Percentiles rank a stretch among this genome's conserved stretches.
These are phyloP conservation scores for Breynia disticha DNA, from an alignment of 441 rosid genomes.

Conservation along the genomic window DNA sequence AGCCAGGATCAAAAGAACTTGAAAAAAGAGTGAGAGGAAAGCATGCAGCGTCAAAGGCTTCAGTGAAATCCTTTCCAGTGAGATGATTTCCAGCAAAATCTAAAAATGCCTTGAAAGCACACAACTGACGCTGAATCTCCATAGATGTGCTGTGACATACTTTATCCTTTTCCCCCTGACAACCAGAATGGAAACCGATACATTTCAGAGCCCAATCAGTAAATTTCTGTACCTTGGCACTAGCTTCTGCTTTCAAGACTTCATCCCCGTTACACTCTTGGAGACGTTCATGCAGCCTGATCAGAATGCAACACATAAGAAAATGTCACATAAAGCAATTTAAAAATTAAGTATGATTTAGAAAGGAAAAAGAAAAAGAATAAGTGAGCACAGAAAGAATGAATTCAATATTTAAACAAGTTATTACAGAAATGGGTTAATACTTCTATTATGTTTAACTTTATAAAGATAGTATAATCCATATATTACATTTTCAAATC, in stretches of 20 bases:
- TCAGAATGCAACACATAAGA: slow-evolving; percentile 16
- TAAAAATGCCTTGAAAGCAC: slow-evolving; percentile 89
- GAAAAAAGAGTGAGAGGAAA: slow-evolving; percentile 93
- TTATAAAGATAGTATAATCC: no score
- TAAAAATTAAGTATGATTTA: no score
- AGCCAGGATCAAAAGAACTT: slow-evolving; percentile 84
- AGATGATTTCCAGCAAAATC: slow-evolving; percentile 84
- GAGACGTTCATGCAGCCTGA: slow-evolving; percentile 88
- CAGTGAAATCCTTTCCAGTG: slow-evolving; percentile 88
- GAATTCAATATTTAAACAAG: no score
- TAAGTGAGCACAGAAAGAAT: not conserved
- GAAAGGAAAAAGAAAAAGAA: not conserved
- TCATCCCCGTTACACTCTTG: slow-evolving; percentile 89
- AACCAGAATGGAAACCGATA: slow-evolving; percentile 85
- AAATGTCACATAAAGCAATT: no score
- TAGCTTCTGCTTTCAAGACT: slow-evolving; percentile 84
- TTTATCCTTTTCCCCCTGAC: slow-evolving; percentile 56
- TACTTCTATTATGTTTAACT: no score
- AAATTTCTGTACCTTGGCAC: slow-evolving; percentile 85
- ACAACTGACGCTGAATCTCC: slow-evolving; percentile 76
- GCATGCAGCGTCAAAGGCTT: slow-evolving; percentile 95
- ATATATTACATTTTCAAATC: no score
- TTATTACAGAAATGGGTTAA: no score
- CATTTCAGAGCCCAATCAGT: slow-evolving; percentile 96
- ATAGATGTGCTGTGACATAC: slow-evolving; percentile 57